These are phyloP conservation scores for Taiwanofungus camphoratus DNA, from an alignment of 1,284 basidiomycete species.

Conservation along the genomic window DNA sequence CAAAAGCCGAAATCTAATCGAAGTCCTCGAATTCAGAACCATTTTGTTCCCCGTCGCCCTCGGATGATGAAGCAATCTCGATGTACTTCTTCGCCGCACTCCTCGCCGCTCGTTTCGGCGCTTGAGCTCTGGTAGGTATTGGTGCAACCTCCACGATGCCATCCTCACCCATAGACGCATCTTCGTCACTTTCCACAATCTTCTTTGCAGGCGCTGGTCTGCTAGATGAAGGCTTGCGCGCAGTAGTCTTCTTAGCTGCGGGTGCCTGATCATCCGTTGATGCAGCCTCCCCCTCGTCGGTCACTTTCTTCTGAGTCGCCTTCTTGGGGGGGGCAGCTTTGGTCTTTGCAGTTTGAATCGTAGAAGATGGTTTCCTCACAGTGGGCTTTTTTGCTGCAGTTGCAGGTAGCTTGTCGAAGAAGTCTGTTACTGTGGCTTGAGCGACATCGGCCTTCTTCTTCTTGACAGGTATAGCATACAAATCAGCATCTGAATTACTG, in stretches of 20 bases:
- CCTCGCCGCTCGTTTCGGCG: conserved; percentile 32
- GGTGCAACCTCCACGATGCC: conserved; percentile 17
- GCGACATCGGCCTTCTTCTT: conserved; percentile 33
- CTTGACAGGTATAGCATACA: conserved; percentile 35
- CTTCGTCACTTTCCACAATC: conserved; percentile 29
- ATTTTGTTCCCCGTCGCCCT: conserved; percentile 25
- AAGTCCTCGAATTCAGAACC: conserved; percentile 29
- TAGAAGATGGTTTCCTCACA: conserved; percentile 21
- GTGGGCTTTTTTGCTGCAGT: conserved; percentile 21
- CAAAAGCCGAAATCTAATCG: conserved; percentile 14
- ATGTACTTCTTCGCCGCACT: conserved; percentile 34
- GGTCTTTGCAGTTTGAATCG: conserved; percentile 15
- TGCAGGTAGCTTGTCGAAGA: conserved; percentile 49
- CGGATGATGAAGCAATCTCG: conserved; percentile 33
- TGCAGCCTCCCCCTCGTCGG: conserved; percentile 33
- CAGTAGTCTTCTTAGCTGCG: conserved; percentile 16
- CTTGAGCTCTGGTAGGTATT: conserved; percentile 24
- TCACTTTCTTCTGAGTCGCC: conserved; percentile 26
- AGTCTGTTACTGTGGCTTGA: conserved; percentile 49
- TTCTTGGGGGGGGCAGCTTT: conserved; percentile 37
- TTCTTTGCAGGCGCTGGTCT: conserved; percentile 5
- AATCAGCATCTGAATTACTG: conserved; percentile 38
- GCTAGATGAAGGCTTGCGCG: conserved; percentile 7
- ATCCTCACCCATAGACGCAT: conserved; percentile 12
- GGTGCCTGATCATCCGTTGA: conserved; percentile 15